Evolutionary conservation across 139 green algal genomes (phyloP).

Genomic region (Volvox africanus): DNA sequence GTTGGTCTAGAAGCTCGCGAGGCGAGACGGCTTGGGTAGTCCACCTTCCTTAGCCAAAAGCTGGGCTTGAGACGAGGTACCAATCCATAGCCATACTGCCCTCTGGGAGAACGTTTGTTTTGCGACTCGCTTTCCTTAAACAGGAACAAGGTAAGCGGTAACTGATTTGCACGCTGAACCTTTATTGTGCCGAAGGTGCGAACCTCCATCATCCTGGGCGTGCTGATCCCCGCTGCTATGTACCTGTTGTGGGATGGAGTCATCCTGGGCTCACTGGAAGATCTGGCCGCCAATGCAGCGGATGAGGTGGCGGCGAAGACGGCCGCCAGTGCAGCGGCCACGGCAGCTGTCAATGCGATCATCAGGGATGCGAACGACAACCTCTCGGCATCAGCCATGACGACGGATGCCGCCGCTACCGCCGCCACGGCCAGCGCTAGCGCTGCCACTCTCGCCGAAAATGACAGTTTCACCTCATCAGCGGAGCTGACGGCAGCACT

Average conservation of each 20-base stretch:
- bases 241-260: constrained; percentile 87
- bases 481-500: constrained; percentile 26
- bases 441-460: not conserved
- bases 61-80: too few relatives aligned
- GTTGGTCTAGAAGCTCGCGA: too few relatives aligned
- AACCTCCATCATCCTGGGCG: constrained; percentile 55
- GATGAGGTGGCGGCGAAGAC: not conserved
- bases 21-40: too few relatives aligned
- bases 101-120: too few relatives aligned
- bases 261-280: constrained; percentile 76
- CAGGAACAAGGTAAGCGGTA: too few relatives aligned
- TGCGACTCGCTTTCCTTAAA: too few relatives aligned
- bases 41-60: too few relatives aligned
- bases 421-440: not conserved
- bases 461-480: not conserved
- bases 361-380: not conserved
- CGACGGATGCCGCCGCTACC: not conserved
- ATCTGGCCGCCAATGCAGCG: constrained; percentile 23
- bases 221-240: constrained; percentile 79
- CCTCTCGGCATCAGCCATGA: not conserved
- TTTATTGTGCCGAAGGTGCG: constrained; percentile 4
- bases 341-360: not conserved
- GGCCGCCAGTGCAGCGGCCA: not conserved
- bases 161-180: too few relatives aligned
- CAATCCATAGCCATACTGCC: too few relatives aligned